A percentile compares a stretch with the other conserved stretches of the same genome.
These are phyloP conservation scores for Bisporella sp. DNA, from an alignment of 2,329 filamentous ascomycete species.

Conservation along the genomic window DNA sequence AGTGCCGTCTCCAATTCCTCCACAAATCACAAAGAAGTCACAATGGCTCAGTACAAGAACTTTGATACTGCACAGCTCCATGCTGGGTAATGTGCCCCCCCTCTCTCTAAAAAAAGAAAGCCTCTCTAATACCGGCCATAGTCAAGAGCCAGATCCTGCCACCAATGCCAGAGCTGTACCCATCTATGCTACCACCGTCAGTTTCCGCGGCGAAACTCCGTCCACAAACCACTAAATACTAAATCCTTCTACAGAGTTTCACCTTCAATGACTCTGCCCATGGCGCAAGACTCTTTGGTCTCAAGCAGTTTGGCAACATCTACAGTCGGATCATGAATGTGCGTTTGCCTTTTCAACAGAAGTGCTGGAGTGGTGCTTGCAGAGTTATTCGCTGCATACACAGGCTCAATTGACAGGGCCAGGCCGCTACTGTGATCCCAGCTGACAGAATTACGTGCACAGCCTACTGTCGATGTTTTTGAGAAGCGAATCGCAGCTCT, in stretches of 20 bases:
- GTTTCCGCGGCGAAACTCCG: background rate
- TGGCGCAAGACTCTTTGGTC: constrained; percentile 87
- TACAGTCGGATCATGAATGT: constrained; percentile 97
- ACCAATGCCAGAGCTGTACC: constrained; percentile 89
- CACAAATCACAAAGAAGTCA: background rate
- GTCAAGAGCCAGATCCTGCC: constrained; percentile 70
- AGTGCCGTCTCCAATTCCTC: no score
- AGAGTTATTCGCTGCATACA: no score
- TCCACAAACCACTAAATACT: background rate
- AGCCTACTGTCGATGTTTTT: constrained; percentile 91
- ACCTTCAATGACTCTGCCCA: constrained; percentile 95
- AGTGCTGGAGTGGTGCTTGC: background rate
- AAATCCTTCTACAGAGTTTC: constrained; percentile 54
- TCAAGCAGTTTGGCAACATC: constrained; percentile 93
- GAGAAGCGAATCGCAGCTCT: constrained; percentile 95
- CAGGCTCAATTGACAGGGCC: no score
- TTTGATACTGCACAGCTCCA: constrained; percentile 86
- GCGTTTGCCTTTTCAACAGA: background rate
- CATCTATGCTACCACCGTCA: constrained; percentile 85
- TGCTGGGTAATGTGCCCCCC: constrained; percentile 54
- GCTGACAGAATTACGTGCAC: background rate
- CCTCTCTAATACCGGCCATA: constrained; percentile 30
- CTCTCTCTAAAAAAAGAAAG: constrained; percentile 6
- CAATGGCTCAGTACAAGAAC: constrained; percentile 24
- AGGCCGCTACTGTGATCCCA: background rate